Base-by-base conservation (phyloP, 768 basidiomycete species). In the Tulasnella sp. region DNA sequence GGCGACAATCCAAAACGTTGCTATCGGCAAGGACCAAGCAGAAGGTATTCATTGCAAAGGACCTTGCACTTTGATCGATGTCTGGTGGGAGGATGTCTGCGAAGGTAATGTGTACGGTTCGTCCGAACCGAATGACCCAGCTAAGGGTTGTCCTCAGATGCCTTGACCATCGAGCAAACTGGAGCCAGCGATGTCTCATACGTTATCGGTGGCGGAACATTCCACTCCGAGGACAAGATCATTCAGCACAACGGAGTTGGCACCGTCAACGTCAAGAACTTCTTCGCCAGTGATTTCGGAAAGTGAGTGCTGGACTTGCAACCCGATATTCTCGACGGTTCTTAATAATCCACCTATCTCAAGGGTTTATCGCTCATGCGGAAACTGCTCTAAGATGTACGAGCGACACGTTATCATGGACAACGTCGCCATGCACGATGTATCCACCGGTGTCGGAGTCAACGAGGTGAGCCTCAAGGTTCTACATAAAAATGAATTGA, bases 201-300 rank as follows among this genome's bases (percentile, higher is more conserved):
- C 51, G 73, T 78, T 72, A 67, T 74, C 37, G 78, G 78, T 42
- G 78, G 78, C 5, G 78, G 78, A 32, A 73, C 78, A 15, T 70
- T 70, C 67, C 39, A 74, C 35, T 73, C 78, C 7, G 73, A 74
- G 15, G 78, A 78, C 78, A 78, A 78, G 78, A 73, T 78, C 55
- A 72, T 78, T 16, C 78, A 78, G 73, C 78, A 78, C 35, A 78
- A 78, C 57, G 71, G 71, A 15, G 46, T 23, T 40, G 71, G 71
- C 23, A 73, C 71, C 35, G 46, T 73, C 16, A 40, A 42, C 40
- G 37, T 73, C 71, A 42, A 40, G 71, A 73, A 73, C 71, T 73
- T 73, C 71, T 73, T 67, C 32, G 71, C 71, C 26, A 73, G 46
- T 26, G 71, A 73, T 32, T 73, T 73, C 46, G 71, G 71, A 73